Percentiles rank a stretch among this genome's conserved stretches.
phyloP scores from a whole-genome alignment of 805 yeast genomes.

The Pichia eremophila region DNA sequence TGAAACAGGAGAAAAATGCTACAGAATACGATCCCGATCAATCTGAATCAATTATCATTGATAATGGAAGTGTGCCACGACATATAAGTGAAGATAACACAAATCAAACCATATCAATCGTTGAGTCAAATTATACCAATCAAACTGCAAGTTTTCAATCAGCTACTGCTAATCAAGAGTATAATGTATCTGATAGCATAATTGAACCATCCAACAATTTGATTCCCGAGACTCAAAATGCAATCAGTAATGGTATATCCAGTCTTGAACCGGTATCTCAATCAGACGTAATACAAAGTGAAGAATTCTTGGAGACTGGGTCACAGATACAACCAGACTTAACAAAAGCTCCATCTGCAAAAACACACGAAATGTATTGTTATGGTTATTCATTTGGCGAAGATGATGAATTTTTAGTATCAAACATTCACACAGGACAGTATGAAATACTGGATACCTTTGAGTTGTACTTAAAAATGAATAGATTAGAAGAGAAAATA shows the following conservation, averaged over 20 bases:
- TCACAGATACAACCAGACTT: neutral
- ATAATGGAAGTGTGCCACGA: too few relatives aligned
- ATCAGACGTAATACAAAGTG: neutral
- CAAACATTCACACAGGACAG: conserved; percentile 1
- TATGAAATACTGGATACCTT: conserved; percentile 6
- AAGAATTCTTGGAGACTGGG: neutral
- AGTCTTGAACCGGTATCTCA: too few relatives aligned
- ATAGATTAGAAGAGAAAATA: neutral
- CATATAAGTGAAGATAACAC: neutral
- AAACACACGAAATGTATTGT: neutral
- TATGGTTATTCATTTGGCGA: conserved; percentile 8
- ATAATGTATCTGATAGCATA: neutral
- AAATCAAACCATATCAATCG: neutral
- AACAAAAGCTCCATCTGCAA: too few relatives aligned
- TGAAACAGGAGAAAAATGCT: neutral
- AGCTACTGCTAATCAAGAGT: neutral
- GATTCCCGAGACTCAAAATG: neutral
- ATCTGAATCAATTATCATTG: too few relatives aligned
- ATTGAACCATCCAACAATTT: neutral
- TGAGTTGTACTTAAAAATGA: conserved; percentile 7
- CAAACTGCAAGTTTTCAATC: neutral
- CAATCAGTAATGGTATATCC: too few relatives aligned
- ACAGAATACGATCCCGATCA: too few relatives aligned
- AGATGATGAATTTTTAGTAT: conserved; percentile 1
- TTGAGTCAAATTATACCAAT: neutral